phyloP scores from a whole-genome alignment of 2,329 filamentous ascomycete genomes.

The Cladophialophora carrionii region DNA sequence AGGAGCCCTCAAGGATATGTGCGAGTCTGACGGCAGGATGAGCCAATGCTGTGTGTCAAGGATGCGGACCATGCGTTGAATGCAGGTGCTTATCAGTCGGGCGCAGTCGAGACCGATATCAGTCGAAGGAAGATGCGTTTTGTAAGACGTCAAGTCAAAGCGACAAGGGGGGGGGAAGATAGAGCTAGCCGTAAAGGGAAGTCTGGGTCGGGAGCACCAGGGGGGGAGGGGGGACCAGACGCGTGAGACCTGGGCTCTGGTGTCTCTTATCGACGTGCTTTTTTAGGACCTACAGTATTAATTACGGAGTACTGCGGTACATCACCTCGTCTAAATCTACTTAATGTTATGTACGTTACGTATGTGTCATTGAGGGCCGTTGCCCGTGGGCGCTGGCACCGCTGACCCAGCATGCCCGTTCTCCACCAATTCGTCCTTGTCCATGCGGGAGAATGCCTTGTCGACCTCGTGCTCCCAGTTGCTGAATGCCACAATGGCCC shows the following conservation, averaged over 20 bases:
- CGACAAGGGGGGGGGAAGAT: neutral
- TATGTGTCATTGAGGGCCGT: conserved; percentile 28
- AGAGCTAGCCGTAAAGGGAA: conserved; percentile 14
- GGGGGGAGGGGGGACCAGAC: no score
- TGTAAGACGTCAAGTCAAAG: conserved; percentile 3
- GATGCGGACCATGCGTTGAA: conserved; percentile 3
- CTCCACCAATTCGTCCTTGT: conserved; percentile 48
- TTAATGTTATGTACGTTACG: no score
- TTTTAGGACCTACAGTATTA: neutral
- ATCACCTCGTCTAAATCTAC: neutral
- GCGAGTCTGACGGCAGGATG: conserved; percentile 8
- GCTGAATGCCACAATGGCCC: conserved; percentile 76
- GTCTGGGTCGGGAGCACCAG: conserved; percentile 4
- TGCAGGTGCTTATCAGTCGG: conserved; percentile 27
- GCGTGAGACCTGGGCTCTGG: neutral
- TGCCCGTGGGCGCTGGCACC: conserved; percentile 27
- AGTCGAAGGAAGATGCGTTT: neutral
- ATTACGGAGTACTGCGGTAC: no score
- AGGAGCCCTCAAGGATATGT: conserved; percentile 9
- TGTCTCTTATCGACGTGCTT: neutral
- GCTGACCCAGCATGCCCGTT: conserved; percentile 28
- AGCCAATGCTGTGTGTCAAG: conserved; percentile 29
- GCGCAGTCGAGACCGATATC: conserved; percentile 11
- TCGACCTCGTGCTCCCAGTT: conserved; percentile 75
- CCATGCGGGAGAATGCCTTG: conserved; percentile 71